Base-by-base conservation (phyloP, 257 asterid species). In the Przewalskia tangutica region DNA sequence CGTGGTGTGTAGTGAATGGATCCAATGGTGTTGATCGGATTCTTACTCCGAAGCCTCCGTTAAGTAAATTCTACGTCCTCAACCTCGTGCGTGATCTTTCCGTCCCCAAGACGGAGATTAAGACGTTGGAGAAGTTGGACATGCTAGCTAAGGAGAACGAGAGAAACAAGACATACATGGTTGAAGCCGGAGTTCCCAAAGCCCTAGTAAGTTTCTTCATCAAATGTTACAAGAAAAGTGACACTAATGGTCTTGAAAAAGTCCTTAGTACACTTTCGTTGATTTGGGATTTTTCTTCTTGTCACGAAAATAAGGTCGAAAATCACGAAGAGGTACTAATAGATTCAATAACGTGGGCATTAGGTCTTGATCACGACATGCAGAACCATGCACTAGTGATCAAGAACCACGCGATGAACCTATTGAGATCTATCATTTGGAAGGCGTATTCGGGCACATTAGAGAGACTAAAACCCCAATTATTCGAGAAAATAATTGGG, bases 1-100 rank as follows among this genome's bases (percentile, higher is more conserved):
- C 91, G 0, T 93, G 97, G 94, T 87, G 84, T 83, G 17, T 88
- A 8, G 54, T 53, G 73, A 79, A 86, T 32, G 87, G 86, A 6
- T 13, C 86, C 56, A 7, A 75, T 2, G 84, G 84, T 48, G 54
- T 82, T 32, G 86, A 82, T 23, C 83, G 73, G 58, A 62, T 89
- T 81, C 86, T 89, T 20, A 82, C 89, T 3, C 90, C 90, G 2
- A 80, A 84, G 40, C 80, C 88, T 11, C 85, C 88, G 2, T 75
- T 81, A 48, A 82, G 63, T 81, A 86, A 84, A 18, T 20, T 46
- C 48, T 34, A 65, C 58, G 17, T 88, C 16, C 13, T 78, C 6
- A 82, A 85, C n/a, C 91, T 93, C 4, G 62, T 87, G 20, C 76
- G 55, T 4, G 87, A 79, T 17, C 86, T 92, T 36, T 23, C 81